phyloP scores from a whole-genome alignment of 164 flowering plant species.

The Cinnamomum micranthum region DNA sequence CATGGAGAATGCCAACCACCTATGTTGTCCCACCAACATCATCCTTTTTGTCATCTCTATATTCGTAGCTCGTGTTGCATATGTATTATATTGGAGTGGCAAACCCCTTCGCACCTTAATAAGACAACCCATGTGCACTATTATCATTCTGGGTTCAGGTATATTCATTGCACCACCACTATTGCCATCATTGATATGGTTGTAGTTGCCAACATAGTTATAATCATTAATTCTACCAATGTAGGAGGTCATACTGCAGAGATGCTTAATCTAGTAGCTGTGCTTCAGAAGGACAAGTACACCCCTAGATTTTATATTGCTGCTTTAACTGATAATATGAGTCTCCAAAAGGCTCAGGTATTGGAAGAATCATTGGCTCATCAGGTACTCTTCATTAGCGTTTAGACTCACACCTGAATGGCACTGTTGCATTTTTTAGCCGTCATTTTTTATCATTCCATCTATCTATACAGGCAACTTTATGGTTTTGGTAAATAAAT shows the following conservation, averaged over 20 bases:
- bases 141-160: conserved; percentile 87
- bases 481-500: no score
- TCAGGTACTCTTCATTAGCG: conserved; percentile 28
- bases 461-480: no score
- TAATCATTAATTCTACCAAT: conserved; percentile 10
- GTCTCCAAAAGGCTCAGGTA: conserved; percentile 80
- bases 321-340: conserved; percentile 89
- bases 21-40: conserved; percentile 6
- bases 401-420: not conserved
- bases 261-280: conserved; percentile 78
- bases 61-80: conserved; percentile 38
- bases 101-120: conserved; percentile 30
- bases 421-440: not conserved
- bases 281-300: conserved; percentile 60
- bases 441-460: not conserved
- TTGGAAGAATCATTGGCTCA: conserved; percentile 51
- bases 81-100: conserved; percentile 41
- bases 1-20: conserved; percentile 5
- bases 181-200: not conserved
- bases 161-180: not conserved
- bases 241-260: conserved; percentile 97
- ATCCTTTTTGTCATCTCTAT: conserved; percentile 12
- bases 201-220: not conserved
- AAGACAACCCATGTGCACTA: conserved; percentile 41
- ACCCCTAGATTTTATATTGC: conserved; percentile 71